phyloP scores from a whole-genome alignment of 1,284 basidiomycete species.

The Paramarasmius palmivorus region DNA sequence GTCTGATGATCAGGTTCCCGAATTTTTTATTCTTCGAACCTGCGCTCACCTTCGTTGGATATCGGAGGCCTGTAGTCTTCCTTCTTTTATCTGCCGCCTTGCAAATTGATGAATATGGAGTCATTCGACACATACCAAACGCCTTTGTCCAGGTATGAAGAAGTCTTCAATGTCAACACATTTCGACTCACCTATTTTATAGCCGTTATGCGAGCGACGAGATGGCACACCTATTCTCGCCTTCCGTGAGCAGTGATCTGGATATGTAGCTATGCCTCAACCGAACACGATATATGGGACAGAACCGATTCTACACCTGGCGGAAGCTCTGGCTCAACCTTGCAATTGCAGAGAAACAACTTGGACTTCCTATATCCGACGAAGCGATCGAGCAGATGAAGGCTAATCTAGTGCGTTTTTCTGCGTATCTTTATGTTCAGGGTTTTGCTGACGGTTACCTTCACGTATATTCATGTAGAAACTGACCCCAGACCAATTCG shows the following conservation, averaged over 20 bases:
- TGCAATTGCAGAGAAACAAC: constrained; percentile 94
- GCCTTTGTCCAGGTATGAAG: constrained; percentile 75
- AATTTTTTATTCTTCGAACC: too few relatives aligned
- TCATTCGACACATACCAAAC: constrained; percentile 72
- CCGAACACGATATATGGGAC: neutral
- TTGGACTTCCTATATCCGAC: constrained; percentile 89
- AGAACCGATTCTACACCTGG: constrained; percentile 99
- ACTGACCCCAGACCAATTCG: constrained; percentile 89
- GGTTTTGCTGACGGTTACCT: neutral
- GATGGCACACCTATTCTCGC: constrained; percentile 96
- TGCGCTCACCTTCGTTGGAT: too few relatives aligned
- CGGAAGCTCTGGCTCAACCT: constrained; percentile 95
- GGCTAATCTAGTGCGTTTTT: constrained; percentile 72
- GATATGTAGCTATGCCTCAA: neutral
- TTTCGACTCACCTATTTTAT: too few relatives aligned
- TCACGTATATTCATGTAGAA: constrained; percentile 44
- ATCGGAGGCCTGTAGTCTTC: too few relatives aligned
- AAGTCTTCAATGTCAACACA: too few relatives aligned
- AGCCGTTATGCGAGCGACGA: constrained; percentile 99
- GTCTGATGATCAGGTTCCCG: too few relatives aligned
- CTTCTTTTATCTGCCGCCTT: too few relatives aligned
- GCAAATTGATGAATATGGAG: constrained; percentile 48
- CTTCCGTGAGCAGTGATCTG: constrained; percentile 55
- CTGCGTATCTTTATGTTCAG: neutral
- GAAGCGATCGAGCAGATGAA: constrained; percentile 95